phyloP scores from a whole-genome alignment of 768 basidiomycete genomes.

The Boletus tomentosulus region DNA sequence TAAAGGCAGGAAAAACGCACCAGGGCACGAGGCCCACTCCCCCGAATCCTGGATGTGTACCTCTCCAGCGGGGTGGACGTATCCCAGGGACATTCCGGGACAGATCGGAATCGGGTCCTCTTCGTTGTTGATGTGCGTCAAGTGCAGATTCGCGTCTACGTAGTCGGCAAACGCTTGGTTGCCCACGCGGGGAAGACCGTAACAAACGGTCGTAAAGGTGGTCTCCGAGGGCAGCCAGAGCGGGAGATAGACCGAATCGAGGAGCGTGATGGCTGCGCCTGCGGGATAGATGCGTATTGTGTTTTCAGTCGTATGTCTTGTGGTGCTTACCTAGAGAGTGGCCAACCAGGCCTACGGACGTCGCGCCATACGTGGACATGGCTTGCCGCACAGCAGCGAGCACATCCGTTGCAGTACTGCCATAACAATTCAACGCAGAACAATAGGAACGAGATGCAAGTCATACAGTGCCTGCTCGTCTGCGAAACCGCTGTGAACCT shows the following conservation, averaged over 20 bases:
- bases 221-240: conserved; percentile 33
- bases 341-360: conserved; percentile 42
- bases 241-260: conserved; percentile 38
- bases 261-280: conserved; percentile 38
- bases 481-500: conserved; percentile 47
- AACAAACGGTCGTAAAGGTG: conserved; percentile 29
- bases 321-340: conserved; percentile 37
- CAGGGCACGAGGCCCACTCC: conserved; percentile 53
- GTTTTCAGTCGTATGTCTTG: not conserved
- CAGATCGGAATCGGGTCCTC: conserved; percentile 37
- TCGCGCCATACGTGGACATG: conserved; percentile 34
- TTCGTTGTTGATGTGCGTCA: conserved; percentile 56
- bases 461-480: conserved; percentile 42
- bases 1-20: conserved; percentile 19
- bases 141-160: conserved; percentile 41
- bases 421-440: not conserved
- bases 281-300: not conserved
- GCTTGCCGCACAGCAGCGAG: conserved; percentile 43
- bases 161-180: conserved; percentile 60
- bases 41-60: conserved; percentile 42
- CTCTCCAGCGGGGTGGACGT: conserved; percentile 39
- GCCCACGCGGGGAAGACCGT: conserved; percentile 42
- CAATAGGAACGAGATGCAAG: not conserved
- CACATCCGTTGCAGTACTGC: conserved; percentile 39
- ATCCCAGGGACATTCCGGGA: conserved; percentile 37